Conservation (phyloP, 805 yeast species). For the Kluyveromyces siamensis region DNA sequence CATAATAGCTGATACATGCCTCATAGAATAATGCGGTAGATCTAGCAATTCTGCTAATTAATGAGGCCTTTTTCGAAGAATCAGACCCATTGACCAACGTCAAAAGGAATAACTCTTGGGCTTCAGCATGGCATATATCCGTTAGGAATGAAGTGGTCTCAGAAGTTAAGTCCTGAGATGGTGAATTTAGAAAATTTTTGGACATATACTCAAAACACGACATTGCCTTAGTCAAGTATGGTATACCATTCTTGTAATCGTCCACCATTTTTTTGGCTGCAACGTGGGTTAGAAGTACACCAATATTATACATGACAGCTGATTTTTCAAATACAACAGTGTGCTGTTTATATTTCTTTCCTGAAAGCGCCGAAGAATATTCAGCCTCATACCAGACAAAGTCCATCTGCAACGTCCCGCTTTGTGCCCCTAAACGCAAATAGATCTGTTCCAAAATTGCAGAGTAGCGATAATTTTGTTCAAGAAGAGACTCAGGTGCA, state of each 20-base stretch:
- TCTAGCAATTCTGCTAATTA: constrained; percentile 68
- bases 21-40: constrained; percentile 50
- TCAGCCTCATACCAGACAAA: constrained; percentile 83
- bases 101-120: constrained; percentile 74
- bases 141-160: constrained; percentile 57
- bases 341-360: constrained; percentile 50
- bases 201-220: constrained; percentile 65
- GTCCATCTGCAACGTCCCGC: constrained; percentile 44
- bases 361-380: constrained; percentile 25
- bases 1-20: constrained; percentile 38
- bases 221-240: constrained; percentile 62
- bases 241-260: constrained; percentile 50
- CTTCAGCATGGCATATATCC: constrained; percentile 70
- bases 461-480: constrained; percentile 50
- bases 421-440: constrained; percentile 59
- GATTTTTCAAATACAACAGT: constrained; percentile 90
- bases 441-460: constrained; percentile 76
- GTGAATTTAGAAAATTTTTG: constrained; percentile 83
- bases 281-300: constrained; percentile 46
- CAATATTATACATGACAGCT: constrained; percentile 69
- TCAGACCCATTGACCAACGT: constrained; percentile 39
- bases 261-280: constrained; percentile 33
- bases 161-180: constrained; percentile 66
- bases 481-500: constrained; percentile 23
- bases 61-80: constrained; percentile 47